Evolutionary conservation across 1,139 yeast species (phyloP), one percentile per base, ranked within the genome.

Genomic region (Lodderomyces metapsilosis): DNA sequence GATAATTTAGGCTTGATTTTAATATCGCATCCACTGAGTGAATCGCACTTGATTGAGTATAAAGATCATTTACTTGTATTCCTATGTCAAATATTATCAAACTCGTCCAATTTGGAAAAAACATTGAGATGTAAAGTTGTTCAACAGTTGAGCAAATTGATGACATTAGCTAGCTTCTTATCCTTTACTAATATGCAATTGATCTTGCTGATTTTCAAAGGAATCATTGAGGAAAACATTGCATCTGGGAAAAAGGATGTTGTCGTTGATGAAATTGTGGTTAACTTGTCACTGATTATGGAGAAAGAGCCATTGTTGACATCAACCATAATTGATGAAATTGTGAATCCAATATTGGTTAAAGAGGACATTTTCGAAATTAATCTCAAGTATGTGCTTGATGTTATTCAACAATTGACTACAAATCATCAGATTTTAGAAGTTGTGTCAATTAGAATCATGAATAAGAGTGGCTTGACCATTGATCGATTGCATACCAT

Each of bases 61-160:
- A 85, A 86, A 53, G 95, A 88, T 52, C 79, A 79, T 38, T 64
- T 89, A 15, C 64, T 88, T 33, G 77, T 82, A 42, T 68, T 83
- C 39, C 61, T 87, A 49, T 80, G 88, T 11, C 84, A 79, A 56
- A 70, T 87, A 3, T 69, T 89, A 41, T 79, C 83, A 59, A 74
- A 84, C 0, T 72, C 88, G 0, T 80, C 95, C 0, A 71, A 71
- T 40, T 62, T 78, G 28, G 95, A 86, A 52, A 80, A 81, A 20
- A 76, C 88, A 0, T 68, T 89, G 41, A 76, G 89, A 52, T 74
- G 84, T 34, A 66, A 84, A 38, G 78, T 91, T 1, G 69, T 86
- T 28, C 78, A 78, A 39, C 88, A 85, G 41, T 71, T 89, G 43
- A 69, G 79, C 1, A 77, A 78, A 44, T 55, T 85, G 40, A 63